Conservation (phyloP, 305 asterid genomes). For the Euphrasia arctica region DNA sequence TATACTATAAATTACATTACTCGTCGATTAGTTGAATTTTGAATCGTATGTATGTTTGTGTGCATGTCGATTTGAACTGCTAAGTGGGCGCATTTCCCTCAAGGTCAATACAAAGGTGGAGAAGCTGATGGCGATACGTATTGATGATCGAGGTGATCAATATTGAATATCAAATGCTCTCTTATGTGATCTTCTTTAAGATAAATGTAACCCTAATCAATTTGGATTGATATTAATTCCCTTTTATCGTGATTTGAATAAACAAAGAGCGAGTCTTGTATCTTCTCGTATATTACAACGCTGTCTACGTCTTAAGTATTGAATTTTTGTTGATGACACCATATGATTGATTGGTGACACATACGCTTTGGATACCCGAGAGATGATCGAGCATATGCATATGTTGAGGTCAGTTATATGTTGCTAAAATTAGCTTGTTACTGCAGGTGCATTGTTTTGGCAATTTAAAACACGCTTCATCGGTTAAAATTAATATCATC, state of each 20-base stretch:
- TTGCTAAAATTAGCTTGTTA: slow-evolving; percentile 26
- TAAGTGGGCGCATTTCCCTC: slow-evolving; percentile 79
- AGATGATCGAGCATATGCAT: neutral
- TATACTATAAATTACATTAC: neutral
- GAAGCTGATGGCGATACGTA: slow-evolving; percentile 29
- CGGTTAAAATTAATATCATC: too few species aligned
- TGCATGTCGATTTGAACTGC: slow-evolving; percentile 16
- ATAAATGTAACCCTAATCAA: neutral
- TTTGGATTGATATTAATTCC: neutral
- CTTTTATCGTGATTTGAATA: too few species aligned
- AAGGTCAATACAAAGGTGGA: slow-evolving; percentile 33
- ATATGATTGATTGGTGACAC: slow-evolving; percentile 29
- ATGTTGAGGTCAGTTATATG: slow-evolving; percentile 24
- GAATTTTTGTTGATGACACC: neutral
- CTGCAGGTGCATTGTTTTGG: slow-evolving; percentile 38
- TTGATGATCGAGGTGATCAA: slow-evolving; percentile 35
- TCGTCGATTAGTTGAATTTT: slow-evolving; percentile 1
- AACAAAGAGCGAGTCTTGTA: too few species aligned
- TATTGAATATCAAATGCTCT: neutral
- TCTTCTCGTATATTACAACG: too few species aligned
- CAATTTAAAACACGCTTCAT: slow-evolving; percentile 21
- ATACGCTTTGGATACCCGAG: slow-evolving; percentile 24
- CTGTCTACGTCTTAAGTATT: neutral
- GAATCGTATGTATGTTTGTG: neutral
- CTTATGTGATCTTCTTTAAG: neutral